A percentile compares a stretch with the other conserved stretches of the same genome.
These are phyloP conservation scores for Rhamnella rubrinervis DNA, from an alignment of 331 rosid genomes.

Conservation along the genomic window DNA sequence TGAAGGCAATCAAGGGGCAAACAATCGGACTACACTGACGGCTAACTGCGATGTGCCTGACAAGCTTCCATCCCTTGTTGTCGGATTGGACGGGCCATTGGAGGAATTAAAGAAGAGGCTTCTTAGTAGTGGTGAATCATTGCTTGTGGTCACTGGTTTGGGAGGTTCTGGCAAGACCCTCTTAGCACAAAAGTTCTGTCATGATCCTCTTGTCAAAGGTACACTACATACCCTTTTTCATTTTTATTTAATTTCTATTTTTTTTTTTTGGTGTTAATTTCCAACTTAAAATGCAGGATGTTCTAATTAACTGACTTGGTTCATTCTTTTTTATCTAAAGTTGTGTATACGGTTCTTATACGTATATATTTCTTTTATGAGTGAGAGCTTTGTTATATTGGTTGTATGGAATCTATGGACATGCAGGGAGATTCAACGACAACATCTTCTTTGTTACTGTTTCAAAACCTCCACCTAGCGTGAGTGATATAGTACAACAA, in stretches of 20 bases:
- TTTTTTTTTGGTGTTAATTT: not conserved
- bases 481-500: conserved; percentile 23
- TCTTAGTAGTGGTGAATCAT: conserved; percentile 18
- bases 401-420: no score
- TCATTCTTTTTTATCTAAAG: not conserved
- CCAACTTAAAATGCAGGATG: not conserved
- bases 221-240: not conserved
- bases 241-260: not conserved
- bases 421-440: conserved; percentile 41
- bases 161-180: conserved; percentile 57
- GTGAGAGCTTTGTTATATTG: no score
- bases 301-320: not conserved
- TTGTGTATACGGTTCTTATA: conserved; percentile 9
- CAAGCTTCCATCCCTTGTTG: not conserved
- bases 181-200: conserved; percentile 7
- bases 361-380: conserved; percentile 7
- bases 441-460: conserved; percentile 44
- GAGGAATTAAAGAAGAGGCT: conserved; percentile 35
- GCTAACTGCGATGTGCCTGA: not conserved
- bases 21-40: not conserved
- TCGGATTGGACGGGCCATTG: not conserved
- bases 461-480: conserved; percentile 40
- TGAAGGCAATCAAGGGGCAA: not conserved
- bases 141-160: conserved; percentile 44
- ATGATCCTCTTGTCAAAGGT: conserved; percentile 21